Base-by-base conservation (phyloP, 1,284 basidiomycete genomes). In the Prillingera fragicola region DNA sequence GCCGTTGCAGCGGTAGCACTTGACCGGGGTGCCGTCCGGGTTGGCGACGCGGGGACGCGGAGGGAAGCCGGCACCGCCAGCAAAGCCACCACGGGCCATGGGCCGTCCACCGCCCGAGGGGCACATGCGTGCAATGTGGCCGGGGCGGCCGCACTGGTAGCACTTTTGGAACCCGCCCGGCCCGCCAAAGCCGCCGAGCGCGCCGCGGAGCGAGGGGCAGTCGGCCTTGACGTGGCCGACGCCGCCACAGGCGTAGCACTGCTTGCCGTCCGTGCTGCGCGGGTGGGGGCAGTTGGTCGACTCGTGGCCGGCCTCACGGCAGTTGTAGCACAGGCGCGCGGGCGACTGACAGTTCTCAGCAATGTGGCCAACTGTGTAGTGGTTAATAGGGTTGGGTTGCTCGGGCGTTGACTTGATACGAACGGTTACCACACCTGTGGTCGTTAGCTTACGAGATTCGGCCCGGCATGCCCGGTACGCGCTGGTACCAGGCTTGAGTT, bases 261-360 rank as follows among this genome's bases (percentile, higher is more conserved):
- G 84, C 73, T 87, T 87, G 43, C 81, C 79, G 48, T 80, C 77
- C 35, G 78, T 77, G 18, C 81, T 84, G 54, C 87, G 80, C 38
- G 87, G 88, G 59, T 81, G 81, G 34, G 87, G 85, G 70, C 89
- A 94, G 48, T 83, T 81, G 51, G 83, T 83, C 28, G 85, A 87
- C 73, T 92, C 88, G 65, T 92, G 89, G 19, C 87, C 88, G 13
- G 87, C 85, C 69, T 86, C 83, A 58, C 84, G 81, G 70, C 88
- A 92, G 70, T 91, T 92, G 75, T 89, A 92, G 75, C 88, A 92
- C 50, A 92, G 79, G 56, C 87, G 81, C 67, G 84, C 80, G 59
- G 85, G 83, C 52, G 85, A 86, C 43, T 85, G 79, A 70, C 88
- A 92, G 62, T 83, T 84, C 75, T 87, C 87, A 57, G 88, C 88